Conservation (phyloP, 1,284 basidiomycete species). For the Leccinum pachyderme region DNA sequence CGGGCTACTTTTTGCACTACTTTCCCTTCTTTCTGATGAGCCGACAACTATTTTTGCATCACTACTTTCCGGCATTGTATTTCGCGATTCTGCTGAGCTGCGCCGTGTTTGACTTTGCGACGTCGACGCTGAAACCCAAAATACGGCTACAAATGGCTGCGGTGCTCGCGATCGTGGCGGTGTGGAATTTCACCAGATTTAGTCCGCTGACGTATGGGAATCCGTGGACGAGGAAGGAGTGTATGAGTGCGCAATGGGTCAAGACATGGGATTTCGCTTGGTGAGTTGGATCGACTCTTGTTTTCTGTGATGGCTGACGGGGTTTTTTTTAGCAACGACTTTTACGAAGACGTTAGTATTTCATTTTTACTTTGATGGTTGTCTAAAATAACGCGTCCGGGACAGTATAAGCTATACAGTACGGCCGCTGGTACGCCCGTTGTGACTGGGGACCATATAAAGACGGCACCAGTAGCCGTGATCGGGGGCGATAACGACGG, state of each 20-base stretch:
- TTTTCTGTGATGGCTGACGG: not conserved
- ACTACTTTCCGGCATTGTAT: constrained; percentile 96
- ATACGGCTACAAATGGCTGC: constrained; percentile 79
- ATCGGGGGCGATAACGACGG: not conserved
- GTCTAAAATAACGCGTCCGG: not conserved
- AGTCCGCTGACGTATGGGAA: constrained; percentile 85
- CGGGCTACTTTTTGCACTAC: constrained; percentile 95
- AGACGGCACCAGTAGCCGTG: not conserved
- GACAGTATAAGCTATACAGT: constrained; percentile 41
- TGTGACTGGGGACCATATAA: not conserved
- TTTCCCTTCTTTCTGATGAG: constrained; percentile 95
- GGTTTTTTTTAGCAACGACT: constrained; percentile 52
- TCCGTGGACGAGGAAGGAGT: constrained; percentile 83
- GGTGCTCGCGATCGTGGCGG: constrained; percentile 67
- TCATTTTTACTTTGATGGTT: too few species aligned
- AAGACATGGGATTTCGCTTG: constrained; percentile 97
- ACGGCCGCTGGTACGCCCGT: not conserved
- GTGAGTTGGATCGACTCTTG: constrained; percentile 39
- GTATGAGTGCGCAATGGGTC: constrained; percentile 79
- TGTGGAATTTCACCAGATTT: constrained; percentile 81
- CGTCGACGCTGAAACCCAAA: constrained; percentile 74
- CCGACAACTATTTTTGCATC: constrained; percentile 95
- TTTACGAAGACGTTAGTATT: constrained; percentile 54
- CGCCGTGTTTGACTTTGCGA: constrained; percentile 82
- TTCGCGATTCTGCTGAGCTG: constrained; percentile 85